Evolutionary conservation across 139 green algal genomes (phyloP).

Genomic region (Picochlorum sp.): DNA sequence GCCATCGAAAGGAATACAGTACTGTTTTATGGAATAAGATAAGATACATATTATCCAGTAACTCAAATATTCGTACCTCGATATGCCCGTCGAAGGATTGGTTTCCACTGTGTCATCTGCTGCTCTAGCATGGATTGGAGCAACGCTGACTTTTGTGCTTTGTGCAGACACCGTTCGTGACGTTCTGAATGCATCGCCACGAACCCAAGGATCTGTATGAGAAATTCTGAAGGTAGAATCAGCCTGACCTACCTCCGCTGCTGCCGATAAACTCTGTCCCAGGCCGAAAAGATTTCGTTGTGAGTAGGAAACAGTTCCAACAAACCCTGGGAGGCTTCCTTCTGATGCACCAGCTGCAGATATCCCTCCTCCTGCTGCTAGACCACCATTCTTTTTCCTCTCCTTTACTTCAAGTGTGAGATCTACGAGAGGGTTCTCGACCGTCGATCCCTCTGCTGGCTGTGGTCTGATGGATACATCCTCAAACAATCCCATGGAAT

Average conservation of each 20-base stretch:
- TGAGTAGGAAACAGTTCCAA: constrained; percentile 75
- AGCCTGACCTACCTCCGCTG: constrained; percentile 66
- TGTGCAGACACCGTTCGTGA: constrained; percentile 61
- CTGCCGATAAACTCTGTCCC: constrained; percentile 75
- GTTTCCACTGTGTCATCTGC: constrained; percentile 24
- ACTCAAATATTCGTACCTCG: background rate
- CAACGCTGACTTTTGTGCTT: constrained; percentile 44
- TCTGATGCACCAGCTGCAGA: constrained; percentile 33
- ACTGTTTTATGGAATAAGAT: background rate
- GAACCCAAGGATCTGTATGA: constrained; percentile 88
- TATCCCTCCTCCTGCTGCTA: constrained; percentile 76
- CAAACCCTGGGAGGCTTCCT: constrained; percentile 65
- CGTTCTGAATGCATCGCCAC: constrained; percentile 76
- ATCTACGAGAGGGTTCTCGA: constrained; percentile 50
- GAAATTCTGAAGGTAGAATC: constrained; percentile 83
- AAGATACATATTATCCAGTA: background rate
- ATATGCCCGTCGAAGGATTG: too few relatives aligned
- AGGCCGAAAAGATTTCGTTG: constrained; percentile 84
- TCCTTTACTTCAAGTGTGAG: constrained; percentile 77
- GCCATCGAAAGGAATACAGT: too few relatives aligned
- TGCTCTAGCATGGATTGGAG: constrained; percentile 35
- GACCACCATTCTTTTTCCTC: constrained; percentile 68
- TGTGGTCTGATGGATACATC: constrained; percentile 82
- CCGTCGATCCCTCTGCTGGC: constrained; percentile 58
- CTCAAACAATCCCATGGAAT: constrained; percentile 86